Conservation (phyloP, 1,284 basidiomycete species). For the Thecaphora thlaspeos region DNA sequence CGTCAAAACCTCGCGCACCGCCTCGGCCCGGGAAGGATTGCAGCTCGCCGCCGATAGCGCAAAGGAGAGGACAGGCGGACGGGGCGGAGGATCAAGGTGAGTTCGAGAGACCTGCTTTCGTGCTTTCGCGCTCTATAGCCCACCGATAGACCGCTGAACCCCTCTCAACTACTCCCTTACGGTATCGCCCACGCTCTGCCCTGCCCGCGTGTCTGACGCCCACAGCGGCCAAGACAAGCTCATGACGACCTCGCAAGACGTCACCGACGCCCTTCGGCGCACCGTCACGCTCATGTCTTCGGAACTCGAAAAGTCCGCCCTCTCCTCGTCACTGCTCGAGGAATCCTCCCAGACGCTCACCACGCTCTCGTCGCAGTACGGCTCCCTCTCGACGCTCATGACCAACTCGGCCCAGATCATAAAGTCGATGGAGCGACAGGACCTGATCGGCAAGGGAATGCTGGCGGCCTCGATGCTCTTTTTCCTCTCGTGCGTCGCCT, state of each 20-base stretch:
- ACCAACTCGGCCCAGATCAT: slow-evolving; percentile 47
- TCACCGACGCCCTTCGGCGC: slow-evolving; percentile 49
- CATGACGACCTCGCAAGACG: slow-evolving; percentile 47
- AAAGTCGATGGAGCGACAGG: slow-evolving; percentile 54
- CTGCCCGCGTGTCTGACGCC: neutral
- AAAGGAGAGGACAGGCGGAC: slow-evolving; percentile 26
- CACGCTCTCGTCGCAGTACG: slow-evolving; percentile 45
- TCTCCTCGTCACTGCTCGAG: slow-evolving; percentile 51
- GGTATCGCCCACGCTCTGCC: neutral
- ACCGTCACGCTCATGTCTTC: slow-evolving; percentile 51
- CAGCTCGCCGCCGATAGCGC: slow-evolving; percentile 30
- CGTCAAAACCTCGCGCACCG: slow-evolving; percentile 18
- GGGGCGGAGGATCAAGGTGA: slow-evolving; percentile 12
- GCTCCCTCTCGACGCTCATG: slow-evolving; percentile 45
- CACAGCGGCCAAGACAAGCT: slow-evolving; percentile 43
- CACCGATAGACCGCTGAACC: too few species aligned
- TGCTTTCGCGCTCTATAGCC: too few species aligned
- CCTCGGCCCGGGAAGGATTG: slow-evolving; percentile 15
- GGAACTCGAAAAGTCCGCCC: slow-evolving; percentile 54
- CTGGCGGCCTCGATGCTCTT: slow-evolving; percentile 41
- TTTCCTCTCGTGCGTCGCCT: slow-evolving; percentile 47
- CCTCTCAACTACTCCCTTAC: neutral
- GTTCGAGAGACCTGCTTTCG: too few species aligned
- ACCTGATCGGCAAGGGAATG: slow-evolving; percentile 45
- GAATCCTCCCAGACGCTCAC: slow-evolving; percentile 49